Conservation (phyloP, 305 asterid species). For the Rubia peregrina region DNA sequence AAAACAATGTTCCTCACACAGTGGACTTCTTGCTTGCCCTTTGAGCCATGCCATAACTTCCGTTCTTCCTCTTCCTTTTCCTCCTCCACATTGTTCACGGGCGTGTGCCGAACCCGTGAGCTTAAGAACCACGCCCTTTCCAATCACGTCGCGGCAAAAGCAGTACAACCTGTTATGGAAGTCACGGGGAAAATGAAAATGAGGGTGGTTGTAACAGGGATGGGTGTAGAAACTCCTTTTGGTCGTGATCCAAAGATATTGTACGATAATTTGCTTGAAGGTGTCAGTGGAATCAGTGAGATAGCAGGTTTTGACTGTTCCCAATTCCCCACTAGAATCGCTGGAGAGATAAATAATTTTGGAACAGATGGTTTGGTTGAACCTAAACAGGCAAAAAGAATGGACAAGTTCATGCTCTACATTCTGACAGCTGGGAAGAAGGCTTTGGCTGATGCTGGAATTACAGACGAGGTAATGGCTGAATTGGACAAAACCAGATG, state of each 20-base stretch:
- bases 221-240: constrained; percentile 92
- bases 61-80: constrained; percentile 28
- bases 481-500: constrained; percentile 70
- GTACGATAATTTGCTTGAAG: constrained; percentile 83
- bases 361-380: constrained; percentile 90
- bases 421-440: constrained; percentile 94
- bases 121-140: constrained; percentile 28
- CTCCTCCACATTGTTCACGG: constrained; percentile 25
- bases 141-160: constrained; percentile 51
- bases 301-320: constrained; percentile 93
- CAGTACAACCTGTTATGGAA: constrained; percentile 49
- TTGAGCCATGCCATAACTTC: constrained; percentile 41
- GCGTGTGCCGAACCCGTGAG: constrained; percentile 33
- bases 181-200: constrained; percentile 40
- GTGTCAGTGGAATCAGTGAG: constrained; percentile 88
- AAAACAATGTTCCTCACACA: constrained; percentile 1
- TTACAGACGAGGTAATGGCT: constrained; percentile 68
- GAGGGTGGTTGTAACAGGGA: constrained; percentile 95
- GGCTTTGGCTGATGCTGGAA: constrained; percentile 84
- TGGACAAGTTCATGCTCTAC: constrained; percentile 96
- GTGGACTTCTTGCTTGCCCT: constrained; percentile 1
- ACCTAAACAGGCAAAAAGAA: constrained; percentile 85
- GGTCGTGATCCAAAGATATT: constrained; percentile 77
- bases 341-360: constrained; percentile 95
- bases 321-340: constrained; percentile 84